Percentiles rank a stretch among this genome's conserved stretches.
Evolutionary conservation across 2,329 filamentous ascomycete genomes (phyloP).

Genomic region (Cucurbitaria berberidis): DNA sequence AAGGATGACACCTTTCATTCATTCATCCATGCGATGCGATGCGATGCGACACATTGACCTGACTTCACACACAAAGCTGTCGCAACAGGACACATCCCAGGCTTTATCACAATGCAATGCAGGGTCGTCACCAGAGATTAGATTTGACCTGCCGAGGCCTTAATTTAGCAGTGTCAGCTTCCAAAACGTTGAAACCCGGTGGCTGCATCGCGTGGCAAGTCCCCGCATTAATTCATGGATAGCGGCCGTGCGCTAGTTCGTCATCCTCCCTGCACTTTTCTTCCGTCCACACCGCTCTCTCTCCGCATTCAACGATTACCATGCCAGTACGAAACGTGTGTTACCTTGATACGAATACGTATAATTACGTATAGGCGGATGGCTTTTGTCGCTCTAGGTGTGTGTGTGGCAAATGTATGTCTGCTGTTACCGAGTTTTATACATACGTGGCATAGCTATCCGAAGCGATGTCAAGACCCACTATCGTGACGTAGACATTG

Average conservation of each 20-base stretch:
- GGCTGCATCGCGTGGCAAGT: neutral
- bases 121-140: neutral
- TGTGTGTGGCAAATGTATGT: no score
- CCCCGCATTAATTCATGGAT: neutral
- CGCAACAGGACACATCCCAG: no score
- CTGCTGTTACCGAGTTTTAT: no score
- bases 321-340: neutral
- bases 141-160: no score
- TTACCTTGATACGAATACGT: neutral
- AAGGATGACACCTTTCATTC: no score
- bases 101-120: neutral
- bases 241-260: neutral
- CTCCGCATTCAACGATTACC: neutral
- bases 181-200: neutral
- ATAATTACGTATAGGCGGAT: neutral
- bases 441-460: no score
- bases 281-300: neutral
- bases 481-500: neutral
- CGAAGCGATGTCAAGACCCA: neutral
- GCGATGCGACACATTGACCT: no score
- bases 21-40: neutral
- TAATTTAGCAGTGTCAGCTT: neutral
- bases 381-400: no score
- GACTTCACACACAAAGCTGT: no score
- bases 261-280: neutral